Percentiles rank a stretch among this genome's conserved stretches.
Conservation (phyloP, 1,284 basidiomycete species). For the Exsudoporus floridanus region DNA sequence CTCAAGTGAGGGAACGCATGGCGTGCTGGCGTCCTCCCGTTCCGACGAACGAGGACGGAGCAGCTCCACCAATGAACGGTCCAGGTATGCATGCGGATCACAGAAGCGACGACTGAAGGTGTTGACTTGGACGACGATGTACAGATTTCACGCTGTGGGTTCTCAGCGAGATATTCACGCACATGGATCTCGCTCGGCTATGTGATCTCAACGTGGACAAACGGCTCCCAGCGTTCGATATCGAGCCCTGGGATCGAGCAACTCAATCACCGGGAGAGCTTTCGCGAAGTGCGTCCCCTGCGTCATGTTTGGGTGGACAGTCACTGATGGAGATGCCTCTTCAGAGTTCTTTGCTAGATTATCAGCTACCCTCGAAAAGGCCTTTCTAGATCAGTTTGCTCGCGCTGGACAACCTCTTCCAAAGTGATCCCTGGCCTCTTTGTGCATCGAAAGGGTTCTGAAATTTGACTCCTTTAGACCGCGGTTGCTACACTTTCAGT, state of each 20-base stretch:
- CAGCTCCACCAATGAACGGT: conserved; percentile 27
- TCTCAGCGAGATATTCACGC: conserved; percentile 61
- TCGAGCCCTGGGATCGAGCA: conserved; percentile 36
- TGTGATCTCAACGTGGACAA: conserved; percentile 45
- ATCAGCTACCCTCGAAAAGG: conserved; percentile 37
- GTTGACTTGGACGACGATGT: not conserved
- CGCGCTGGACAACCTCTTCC: conserved; percentile 23
- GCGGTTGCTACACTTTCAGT: conserved; percentile 45
- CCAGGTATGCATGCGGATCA: conserved; percentile 33
- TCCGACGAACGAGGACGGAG: conserved; percentile 24
- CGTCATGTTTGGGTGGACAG: not conserved
- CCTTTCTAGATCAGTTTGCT: conserved; percentile 32
- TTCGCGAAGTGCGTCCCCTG: conserved; percentile 36
- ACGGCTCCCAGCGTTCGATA: conserved; percentile 36
- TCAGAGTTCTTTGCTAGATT: conserved; percentile 43
- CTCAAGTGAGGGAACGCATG: conserved; percentile 58
- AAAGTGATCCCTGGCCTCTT: conserved; percentile 27
- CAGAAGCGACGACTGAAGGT: not conserved
- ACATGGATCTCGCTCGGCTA: conserved; percentile 54
- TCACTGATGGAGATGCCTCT: conserved; percentile 1
- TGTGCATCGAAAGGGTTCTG: not conserved
- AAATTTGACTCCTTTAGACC: conserved; percentile 11
- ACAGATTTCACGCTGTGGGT: conserved; percentile 48
- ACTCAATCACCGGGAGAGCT: conserved; percentile 41
- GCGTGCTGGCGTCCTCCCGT: conserved; percentile 47